A percentile compares a stretch with the other conserved stretches of the same genome.
These are phyloP conservation scores for Medicago lupulina DNA, from an alignment of 306 rosid genomes.

Conservation along the genomic window DNA sequence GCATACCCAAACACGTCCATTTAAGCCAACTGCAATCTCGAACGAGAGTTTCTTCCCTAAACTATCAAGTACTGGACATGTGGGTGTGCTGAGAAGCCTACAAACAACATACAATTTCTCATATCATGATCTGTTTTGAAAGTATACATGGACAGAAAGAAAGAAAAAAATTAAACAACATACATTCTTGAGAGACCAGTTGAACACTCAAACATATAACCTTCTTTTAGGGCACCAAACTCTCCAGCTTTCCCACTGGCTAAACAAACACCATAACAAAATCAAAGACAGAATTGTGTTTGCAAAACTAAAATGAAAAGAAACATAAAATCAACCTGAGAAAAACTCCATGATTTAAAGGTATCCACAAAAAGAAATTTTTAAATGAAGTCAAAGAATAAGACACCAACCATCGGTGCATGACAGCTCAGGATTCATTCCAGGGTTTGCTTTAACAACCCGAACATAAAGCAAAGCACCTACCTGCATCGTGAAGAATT, in stretches of 20 bases:
- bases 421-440: slow-evolving; percentile 89
- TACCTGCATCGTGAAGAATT: slow-evolving; percentile 48
- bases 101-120: slow-evolving; percentile 25
- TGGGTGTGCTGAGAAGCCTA: slow-evolving; percentile 81
- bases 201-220: slow-evolving; percentile 83
- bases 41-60: slow-evolving; percentile 90
- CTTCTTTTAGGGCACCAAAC: slow-evolving; percentile 81
- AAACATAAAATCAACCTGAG: neutral
- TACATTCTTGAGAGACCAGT: slow-evolving; percentile 89
- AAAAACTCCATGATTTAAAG: slow-evolving; percentile 8
- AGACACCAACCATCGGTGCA: slow-evolving; percentile 82
- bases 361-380: neutral
- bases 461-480: slow-evolving; percentile 81
- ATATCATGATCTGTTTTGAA: slow-evolving; percentile 23
- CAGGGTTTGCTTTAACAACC: slow-evolving; percentile 81
- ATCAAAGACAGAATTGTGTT: slow-evolving; percentile 1
- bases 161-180: slow-evolving; percentile 27
- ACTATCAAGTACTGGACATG: slow-evolving; percentile 78
- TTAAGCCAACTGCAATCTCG: slow-evolving; percentile 84
- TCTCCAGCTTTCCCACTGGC: slow-evolving; percentile 86
- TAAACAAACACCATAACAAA: slow-evolving; percentile 43
- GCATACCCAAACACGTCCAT: slow-evolving; percentile 93
- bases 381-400: neutral
- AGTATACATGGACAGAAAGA: slow-evolving; percentile 20
- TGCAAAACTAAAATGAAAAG: neutral